Percentiles rank a stretch among this genome's conserved stretches.
These are phyloP conservation scores for Fusarium globosum DNA, from an alignment of 2,329 filamentous ascomycete species.

Conservation along the genomic window DNA sequence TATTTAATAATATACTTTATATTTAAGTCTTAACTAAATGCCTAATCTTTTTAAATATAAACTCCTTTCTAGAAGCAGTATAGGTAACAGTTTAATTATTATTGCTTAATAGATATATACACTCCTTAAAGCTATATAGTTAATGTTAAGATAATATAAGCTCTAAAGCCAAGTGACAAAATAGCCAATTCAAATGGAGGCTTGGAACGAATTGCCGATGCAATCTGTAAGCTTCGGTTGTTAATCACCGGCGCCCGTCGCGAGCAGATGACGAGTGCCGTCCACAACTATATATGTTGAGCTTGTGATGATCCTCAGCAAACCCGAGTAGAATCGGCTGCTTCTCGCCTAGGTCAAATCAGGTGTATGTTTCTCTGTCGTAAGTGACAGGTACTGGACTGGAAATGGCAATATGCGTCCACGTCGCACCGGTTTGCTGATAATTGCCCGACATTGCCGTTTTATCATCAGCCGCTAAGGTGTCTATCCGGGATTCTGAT, in stretches of 20 bases:
- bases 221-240: too few relatives aligned
- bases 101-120: background rate
- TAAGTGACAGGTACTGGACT: background rate
- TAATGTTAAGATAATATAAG: background rate
- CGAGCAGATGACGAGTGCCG: background rate
- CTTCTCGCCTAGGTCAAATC: background rate
- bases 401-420: background rate
- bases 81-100: background rate
- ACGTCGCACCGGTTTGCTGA: background rate
- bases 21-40: background rate
- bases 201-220: background rate
- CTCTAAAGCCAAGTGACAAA: too few relatives aligned
- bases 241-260: background rate
- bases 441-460: background rate
- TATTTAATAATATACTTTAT: background rate
- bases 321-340: background rate
- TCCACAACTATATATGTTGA: background rate
- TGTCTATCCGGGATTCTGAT: background rate
- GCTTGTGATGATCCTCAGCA: background rate
- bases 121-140: background rate
- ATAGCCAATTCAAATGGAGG: background rate
- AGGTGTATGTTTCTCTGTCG: background rate
- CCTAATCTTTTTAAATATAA: background rate
- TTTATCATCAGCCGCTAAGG: background rate
- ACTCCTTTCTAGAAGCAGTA: background rate